Base-by-base conservation (phyloP, 2,329 filamentous ascomycete species). In the Fusarium acutatum region DNA sequence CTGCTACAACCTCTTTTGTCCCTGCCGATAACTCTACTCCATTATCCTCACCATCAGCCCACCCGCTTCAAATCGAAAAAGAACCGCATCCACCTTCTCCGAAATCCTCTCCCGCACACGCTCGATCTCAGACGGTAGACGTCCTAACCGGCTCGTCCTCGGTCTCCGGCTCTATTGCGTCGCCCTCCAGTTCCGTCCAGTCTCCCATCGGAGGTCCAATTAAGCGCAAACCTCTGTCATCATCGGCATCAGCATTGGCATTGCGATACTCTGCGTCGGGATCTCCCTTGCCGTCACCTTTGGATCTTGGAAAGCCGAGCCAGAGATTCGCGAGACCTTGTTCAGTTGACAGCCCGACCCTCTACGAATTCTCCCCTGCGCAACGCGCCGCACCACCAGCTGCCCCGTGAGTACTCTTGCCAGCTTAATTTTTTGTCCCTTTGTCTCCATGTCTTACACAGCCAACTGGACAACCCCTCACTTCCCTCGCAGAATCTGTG, bases 211-310 rank as follows among this genome's bases (percentile, higher is more conserved):
- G 64, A 34, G 77, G 75, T 46, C 79, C 83, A 71, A 88, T 91
- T 81, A 87, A 87, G 79, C 86, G 90, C 71, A 91, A 92, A 82
- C 90, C 90, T 61, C 79, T 92, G 69, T 90, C 89, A 47, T 82
- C 84, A 13, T 86, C 86, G 37, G 88, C 71, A 41, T 77, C 72
- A 54, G 64, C 64, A 52, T 60, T 74, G 40, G 75, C 72, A 46
- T 65, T 74, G 64, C 78, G 75, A 66, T 77, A 72, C 64, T 79
- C 75, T 40, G 77, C 75, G 40, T 77, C 78, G 28, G 72, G 71
- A 44, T 78, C 73, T 40, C 57, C 73, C 52, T 58, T 77, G n/a
- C 77, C 77, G 15, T 80, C 81, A 41, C 81, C 77, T 54, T 79
- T 82, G 59, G 83, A 85, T 67, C 81, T 87, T 28, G 82, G 84